A percentile compares a stretch with the other conserved stretches of the same genome.
Evolutionary conservation across 768 basidiomycete species (phyloP).

Genomic region (Pleurotus eryngii): DNA sequence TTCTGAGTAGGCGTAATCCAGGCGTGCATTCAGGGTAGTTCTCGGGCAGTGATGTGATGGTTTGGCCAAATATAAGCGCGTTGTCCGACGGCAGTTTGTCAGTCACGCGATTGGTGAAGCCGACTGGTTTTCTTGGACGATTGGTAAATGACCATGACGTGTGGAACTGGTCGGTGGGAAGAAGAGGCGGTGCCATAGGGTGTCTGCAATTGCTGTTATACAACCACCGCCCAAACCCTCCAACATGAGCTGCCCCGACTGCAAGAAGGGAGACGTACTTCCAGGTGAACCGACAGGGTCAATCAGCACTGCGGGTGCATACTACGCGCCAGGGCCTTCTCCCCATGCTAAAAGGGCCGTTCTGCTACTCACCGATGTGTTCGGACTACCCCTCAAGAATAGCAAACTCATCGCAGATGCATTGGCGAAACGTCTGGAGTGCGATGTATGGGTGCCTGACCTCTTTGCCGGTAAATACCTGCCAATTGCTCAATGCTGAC

Average conservation of each 20-base stretch:
- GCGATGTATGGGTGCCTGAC: slow-evolving; percentile 67
- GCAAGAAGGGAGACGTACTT: slow-evolving; percentile 22
- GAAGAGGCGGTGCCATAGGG: too few species aligned
- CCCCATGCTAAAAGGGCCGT: slow-evolving; percentile 35
- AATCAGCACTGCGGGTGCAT: slow-evolving; percentile 38
- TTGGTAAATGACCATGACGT: too few species aligned
- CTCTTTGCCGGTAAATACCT: slow-evolving; percentile 45
- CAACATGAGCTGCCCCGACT: slow-evolving; percentile 2
- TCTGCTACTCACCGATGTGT: slow-evolving; percentile 54
- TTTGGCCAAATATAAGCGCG: too few species aligned
- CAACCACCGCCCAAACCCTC: not conserved
- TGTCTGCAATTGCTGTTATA: not conserved
- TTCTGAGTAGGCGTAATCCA: too few species aligned
- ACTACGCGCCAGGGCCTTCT: slow-evolving; percentile 34
- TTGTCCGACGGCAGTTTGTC: too few species aligned
- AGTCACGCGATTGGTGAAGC: too few species aligned
- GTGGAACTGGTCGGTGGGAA: too few species aligned
- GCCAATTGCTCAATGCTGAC: too few species aligned
- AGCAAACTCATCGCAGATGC: slow-evolving; percentile 56
- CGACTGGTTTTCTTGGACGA: too few species aligned
- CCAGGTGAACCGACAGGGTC: slow-evolving; percentile 43
- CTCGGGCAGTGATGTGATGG: too few species aligned
- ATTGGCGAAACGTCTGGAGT: slow-evolving; percentile 41
- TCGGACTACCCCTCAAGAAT: slow-evolving; percentile 51
- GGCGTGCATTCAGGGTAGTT: too few species aligned